These are phyloP conservation scores for Ophiostoma ips DNA, from an alignment of 2,329 filamentous ascomycete species.

Conservation along the genomic window DNA sequence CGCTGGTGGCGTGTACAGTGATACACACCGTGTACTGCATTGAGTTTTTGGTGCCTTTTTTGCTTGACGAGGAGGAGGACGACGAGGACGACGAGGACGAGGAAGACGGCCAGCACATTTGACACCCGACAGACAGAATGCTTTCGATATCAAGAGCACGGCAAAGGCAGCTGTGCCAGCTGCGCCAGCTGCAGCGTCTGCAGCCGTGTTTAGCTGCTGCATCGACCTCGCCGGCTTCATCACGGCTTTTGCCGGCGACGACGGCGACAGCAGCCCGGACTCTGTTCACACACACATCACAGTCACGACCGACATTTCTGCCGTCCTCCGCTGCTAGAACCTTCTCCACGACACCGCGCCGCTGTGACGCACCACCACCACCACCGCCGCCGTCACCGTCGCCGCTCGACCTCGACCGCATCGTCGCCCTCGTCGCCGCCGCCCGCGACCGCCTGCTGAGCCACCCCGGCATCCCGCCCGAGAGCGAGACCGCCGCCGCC, in stretches of 20 bases:
- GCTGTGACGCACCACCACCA: neutral
- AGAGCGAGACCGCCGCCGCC: conserved; percentile 28
- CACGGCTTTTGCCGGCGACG: neutral
- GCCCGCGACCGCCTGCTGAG: conserved; percentile 30
- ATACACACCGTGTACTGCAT: no score
- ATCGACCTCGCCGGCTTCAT: neutral
- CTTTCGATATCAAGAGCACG: neutral
- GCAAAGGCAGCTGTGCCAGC: neutral
- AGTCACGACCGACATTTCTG: neutral
- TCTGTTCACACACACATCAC: neutral
- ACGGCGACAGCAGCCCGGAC: neutral
- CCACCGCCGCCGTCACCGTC: no score
- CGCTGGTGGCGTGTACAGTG: no score
- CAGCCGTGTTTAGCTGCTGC: no score
- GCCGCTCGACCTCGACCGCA: conserved; percentile 25
- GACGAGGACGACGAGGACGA: no score
- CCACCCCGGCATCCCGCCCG: conserved; percentile 30
- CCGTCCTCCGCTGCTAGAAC: neutral
- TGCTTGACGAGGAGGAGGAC: no score
- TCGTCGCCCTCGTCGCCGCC: conserved; percentile 28
- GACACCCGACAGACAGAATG: conserved; percentile 17
- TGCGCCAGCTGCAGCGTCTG: neutral
- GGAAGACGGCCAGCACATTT: neutral
- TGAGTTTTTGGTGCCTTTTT: no score
- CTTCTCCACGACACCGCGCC: conserved; percentile 3